Evolutionary conservation across 345 rosid species (phyloP), one percentile per base, ranked within the genome.

Genomic region (Populus pruinosa): DNA sequence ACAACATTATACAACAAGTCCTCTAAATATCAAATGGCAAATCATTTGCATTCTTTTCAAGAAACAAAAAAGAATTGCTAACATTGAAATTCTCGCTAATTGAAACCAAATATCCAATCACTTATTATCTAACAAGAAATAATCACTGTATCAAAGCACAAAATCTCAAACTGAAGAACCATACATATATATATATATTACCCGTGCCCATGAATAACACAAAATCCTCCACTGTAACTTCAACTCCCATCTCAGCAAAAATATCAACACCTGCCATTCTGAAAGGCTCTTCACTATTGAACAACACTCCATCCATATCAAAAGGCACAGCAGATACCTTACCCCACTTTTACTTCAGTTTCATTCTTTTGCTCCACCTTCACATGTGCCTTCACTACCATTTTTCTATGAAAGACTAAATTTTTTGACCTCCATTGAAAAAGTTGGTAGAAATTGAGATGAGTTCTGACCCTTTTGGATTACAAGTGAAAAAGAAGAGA

Each of bases 231-330:
- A 78, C 91, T 0, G 93, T 90, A 55, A 89, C 97, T 73, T 89
- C 82, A 61, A 93, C 91, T 35, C 98, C 98, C 96, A 93, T 92
- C 80, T 93, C 99, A 0, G 92, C 80, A 71, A 95, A 95, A 67
- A 93, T 83, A 81, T 93, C 98, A 3, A 95, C 98, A 67, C 86
- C 99, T 2, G 98, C 98, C 81, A 83, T 86, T 87, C 97, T 90
- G n/a, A 98, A 95, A 69, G 90, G 94, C 78, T 89, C 91, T 80
- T 92, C 98, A 76, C 98, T 93, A 81, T 92, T 85, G 72, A 96
- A 91, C 56, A 93, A 79, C 75, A 93, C 99, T 25, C 99, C 99
- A 78, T 95, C 98, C 98, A 95, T 92, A 77, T 93, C 99, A 74
- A 93, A 95, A 7, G 92, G 86, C 13, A 95, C 96, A 0, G 99